Conservation (phyloP, 306 rosid species). For the Carpinus fangiana region DNA sequence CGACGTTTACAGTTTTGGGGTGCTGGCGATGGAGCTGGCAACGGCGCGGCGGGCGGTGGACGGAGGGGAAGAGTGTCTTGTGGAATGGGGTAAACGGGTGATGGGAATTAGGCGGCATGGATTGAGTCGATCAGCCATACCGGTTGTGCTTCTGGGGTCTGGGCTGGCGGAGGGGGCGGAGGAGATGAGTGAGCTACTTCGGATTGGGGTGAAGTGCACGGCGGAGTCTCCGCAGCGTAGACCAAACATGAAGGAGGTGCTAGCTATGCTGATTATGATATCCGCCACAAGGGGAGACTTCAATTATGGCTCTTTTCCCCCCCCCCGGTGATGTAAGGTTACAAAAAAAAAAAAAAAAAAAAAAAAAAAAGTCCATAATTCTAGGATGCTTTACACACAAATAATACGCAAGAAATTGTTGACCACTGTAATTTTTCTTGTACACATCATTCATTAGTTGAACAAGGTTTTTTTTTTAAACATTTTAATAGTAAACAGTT, state of each 20-base stretch:
- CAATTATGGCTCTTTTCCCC: constrained; percentile 35
- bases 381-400: constrained; percentile 20
- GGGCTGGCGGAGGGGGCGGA: constrained; percentile 67
- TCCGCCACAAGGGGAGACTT: constrained; percentile 36
- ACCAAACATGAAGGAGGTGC: constrained; percentile 94
- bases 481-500: too few relatives aligned
- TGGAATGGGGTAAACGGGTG: constrained; percentile 82
- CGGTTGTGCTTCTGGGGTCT: constrained; percentile 58
- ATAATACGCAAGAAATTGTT: constrained; percentile 8
- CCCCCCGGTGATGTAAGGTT: constrained; percentile 11
- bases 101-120: constrained; percentile 54
- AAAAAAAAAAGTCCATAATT: constrained; percentile 21
- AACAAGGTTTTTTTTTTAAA: too few relatives aligned
- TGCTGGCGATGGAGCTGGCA: constrained; percentile 81
- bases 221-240: constrained; percentile 65
- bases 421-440: constrained; percentile 27
- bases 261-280: constrained; percentile 61
- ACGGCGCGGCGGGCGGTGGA: constrained; percentile 86
- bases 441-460: too few relatives aligned
- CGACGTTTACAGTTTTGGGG: constrained; percentile 90
- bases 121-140: constrained; percentile 38
- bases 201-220: constrained; percentile 78
- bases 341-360: too few relatives aligned
- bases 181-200: constrained; percentile 74
- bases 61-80: constrained; percentile 91